Conservation (phyloP, 2,329 filamentous ascomycete genomes). For the Neofusicoccum ribis region DNA sequence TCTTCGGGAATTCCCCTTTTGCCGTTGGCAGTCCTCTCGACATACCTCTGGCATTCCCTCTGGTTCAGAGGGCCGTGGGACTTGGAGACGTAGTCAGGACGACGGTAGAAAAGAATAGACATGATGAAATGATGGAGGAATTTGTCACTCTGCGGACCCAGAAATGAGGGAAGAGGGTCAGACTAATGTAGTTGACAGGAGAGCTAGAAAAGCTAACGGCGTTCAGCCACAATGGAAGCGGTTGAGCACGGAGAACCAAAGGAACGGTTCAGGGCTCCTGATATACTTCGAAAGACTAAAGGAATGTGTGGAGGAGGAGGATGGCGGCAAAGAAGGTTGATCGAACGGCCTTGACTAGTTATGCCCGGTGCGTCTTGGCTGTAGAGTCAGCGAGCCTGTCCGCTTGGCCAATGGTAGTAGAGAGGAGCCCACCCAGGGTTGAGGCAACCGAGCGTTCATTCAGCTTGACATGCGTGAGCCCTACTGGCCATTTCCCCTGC, state of each 20-base stretch:
- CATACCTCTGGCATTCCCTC: constrained; percentile 22
- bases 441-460: background rate
- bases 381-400: background rate
- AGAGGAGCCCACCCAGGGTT: background rate
- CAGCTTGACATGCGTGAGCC: background rate
- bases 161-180: background rate
- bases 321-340: background rate
- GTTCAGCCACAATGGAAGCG: background rate
- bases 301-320: background rate
- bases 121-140: constrained; percentile 13
- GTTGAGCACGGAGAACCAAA: background rate
- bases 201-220: background rate
- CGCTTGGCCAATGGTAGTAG: background rate
- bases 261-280: background rate
- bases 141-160: background rate
- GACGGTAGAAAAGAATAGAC: constrained; percentile 24
- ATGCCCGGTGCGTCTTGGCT: background rate
- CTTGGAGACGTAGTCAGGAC: constrained; percentile 20
- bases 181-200: background rate
- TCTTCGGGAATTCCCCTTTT: constrained; percentile 65
- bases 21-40: constrained; percentile 18
- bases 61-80: constrained; percentile 18
- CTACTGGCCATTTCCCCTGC: constrained; percentile 6
- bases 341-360: background rate
- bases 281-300: background rate